Percentiles rank a stretch among this genome's conserved stretches.
Evolutionary conservation across 208 protist species (phyloP).

Genomic region (Sergeia podlipaevii): DNA sequence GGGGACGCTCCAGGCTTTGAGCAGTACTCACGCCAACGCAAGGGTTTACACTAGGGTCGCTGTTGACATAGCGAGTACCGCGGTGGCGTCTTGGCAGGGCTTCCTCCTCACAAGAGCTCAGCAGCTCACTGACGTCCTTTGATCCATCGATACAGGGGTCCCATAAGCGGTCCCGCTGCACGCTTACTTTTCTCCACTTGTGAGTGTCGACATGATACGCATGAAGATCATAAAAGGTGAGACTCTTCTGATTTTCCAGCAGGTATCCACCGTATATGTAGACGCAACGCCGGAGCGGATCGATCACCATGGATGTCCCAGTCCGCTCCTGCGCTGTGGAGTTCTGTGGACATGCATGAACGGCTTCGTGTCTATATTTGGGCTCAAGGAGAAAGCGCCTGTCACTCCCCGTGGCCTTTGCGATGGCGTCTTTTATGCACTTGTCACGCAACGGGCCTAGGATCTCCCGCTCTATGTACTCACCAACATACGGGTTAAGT

Average conservation of each 20-base stretch:
- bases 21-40: too few relatives aligned
- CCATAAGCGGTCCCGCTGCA: conserved; percentile 20
- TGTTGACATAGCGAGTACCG: too few relatives aligned
- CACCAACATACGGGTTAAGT: conserved; percentile 16
- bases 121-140: conserved; percentile 11
- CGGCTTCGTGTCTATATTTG: conserved; percentile 18
- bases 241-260: conserved; percentile 20
- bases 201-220: conserved; percentile 46
- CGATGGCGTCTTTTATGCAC: conserved; percentile 2
- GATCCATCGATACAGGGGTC: conserved; percentile 6
- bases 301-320: conserved; percentile 42
- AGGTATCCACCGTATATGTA: conserved; percentile 66
- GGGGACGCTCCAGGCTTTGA: too few relatives aligned
- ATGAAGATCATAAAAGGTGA: conserved; percentile 59
- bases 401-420: neutral
- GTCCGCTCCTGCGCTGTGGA: conserved; percentile 51
- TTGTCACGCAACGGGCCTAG: conserved; percentile 18
- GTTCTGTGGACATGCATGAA: conserved; percentile 26
- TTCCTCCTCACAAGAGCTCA: conserved; percentile 12
- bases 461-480: conserved; percentile 13
- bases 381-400: conserved; percentile 1
- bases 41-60: too few relatives aligned
- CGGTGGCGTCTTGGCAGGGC: conserved; percentile 13
- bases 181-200: conserved; percentile 33
- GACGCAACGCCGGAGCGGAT: conserved; percentile 27